These are phyloP conservation scores for Solidago caesia DNA, from an alignment of 129 eudicot species.

Conservation along the genomic window DNA sequence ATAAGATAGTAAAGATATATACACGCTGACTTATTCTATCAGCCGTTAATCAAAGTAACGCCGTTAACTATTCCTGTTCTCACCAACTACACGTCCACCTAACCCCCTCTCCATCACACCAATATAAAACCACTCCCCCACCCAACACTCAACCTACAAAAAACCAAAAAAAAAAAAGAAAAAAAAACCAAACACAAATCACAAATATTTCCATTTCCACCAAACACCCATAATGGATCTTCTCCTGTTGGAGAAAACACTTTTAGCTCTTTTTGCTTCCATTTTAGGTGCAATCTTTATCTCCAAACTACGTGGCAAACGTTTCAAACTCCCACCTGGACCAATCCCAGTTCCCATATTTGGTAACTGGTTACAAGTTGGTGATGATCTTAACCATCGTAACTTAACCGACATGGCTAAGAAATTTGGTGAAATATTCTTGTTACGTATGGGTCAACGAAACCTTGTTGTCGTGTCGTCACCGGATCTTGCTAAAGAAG, in stretches of 20 bases:
- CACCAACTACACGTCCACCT: slow-evolving; percentile 28
- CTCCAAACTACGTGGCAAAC: slow-evolving; percentile 62
- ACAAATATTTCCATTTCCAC: neutral
- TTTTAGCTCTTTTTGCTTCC: slow-evolving; percentile 55
- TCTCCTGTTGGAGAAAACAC: slow-evolving; percentile 62
- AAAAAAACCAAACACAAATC: neutral
- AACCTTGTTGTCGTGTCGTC: slow-evolving; percentile 46
- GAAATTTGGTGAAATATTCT: slow-evolving; percentile 56
- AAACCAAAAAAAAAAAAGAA: neutral
- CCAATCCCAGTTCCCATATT: slow-evolving; percentile 74
- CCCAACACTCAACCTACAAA: neutral
- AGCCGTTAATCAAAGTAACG: slow-evolving; percentile 7
- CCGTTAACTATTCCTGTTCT: slow-evolving; percentile 1
- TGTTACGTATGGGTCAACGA: slow-evolving; percentile 72
- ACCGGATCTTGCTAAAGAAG: slow-evolving; percentile 40
- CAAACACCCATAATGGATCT: slow-evolving; percentile 55
- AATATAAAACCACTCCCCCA: slow-evolving; percentile 22
- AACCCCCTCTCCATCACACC: slow-evolving; percentile 14
- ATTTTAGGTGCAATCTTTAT: slow-evolving; percentile 47
- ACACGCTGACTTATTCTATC: neutral
- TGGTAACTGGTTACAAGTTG: slow-evolving; percentile 91
- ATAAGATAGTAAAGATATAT: too few species aligned
- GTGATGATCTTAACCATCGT: slow-evolving; percentile 73
- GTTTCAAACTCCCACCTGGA: slow-evolving; percentile 78
- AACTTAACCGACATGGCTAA: slow-evolving; percentile 54